These are phyloP conservation scores for Vigna reflexopilosa DNA, from an alignment of 306 rosid genomes.

Conservation along the genomic window DNA sequence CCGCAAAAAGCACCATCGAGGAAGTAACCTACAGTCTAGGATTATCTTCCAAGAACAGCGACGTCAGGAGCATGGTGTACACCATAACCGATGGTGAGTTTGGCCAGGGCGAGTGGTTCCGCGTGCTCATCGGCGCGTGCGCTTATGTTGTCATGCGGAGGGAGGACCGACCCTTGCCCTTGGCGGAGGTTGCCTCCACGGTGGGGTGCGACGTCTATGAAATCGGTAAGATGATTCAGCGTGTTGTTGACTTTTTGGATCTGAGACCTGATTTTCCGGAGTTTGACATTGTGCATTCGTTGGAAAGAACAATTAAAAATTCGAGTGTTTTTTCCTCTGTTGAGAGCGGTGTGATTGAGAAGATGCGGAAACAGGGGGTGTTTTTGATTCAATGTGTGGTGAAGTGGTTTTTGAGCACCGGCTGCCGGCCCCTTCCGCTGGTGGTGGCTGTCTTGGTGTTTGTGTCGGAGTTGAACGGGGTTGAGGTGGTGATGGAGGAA, in stretches of 20 bases:
- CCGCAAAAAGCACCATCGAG: background rate
- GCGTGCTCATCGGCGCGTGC: background rate
- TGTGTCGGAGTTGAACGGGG: conserved; percentile 9
- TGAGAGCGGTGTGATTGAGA: background rate
- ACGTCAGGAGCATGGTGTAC: background rate
- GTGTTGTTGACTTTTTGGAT: background rate
- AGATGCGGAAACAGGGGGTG: background rate
- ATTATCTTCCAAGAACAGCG: background rate
- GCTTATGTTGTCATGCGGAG: conserved; percentile 7
- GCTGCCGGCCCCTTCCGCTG: background rate
- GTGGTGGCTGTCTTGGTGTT: conserved; percentile 29
- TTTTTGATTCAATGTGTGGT: conserved; percentile 13
- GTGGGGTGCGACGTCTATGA: background rate
- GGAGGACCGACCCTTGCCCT: background rate
- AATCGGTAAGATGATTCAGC: background rate
- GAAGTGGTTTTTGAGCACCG: conserved; percentile 22
- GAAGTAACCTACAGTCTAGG: background rate
- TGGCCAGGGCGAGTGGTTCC: conserved; percentile 15
- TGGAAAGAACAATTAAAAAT: conserved; percentile 3
- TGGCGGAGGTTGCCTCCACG: conserved; percentile 6
- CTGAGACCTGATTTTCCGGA: conserved; percentile 13
- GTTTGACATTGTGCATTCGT: conserved; percentile 21
- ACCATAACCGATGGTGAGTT: conserved; percentile 18
- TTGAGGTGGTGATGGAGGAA: background rate
- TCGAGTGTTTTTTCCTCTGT: background rate